Conservation (phyloP, 2,329 filamentous ascomycete genomes). For the Fusarium oligoseptatum region DNA sequence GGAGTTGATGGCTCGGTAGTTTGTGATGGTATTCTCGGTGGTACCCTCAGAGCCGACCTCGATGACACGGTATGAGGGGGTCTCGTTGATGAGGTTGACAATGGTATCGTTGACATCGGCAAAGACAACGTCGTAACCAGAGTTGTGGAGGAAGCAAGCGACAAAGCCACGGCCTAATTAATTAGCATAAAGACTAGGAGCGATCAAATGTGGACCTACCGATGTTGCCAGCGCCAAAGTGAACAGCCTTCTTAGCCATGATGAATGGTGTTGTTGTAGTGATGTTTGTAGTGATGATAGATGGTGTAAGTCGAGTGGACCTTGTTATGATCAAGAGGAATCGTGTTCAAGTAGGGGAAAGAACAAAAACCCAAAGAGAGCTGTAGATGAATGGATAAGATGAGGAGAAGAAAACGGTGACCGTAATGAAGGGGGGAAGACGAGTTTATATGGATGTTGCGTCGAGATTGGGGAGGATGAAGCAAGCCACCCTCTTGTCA, state of each 20-base stretch:
- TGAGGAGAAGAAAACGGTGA: conserved; percentile 34
- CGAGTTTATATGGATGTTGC: conserved; percentile 40
- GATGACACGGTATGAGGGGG: conserved; percentile 87
- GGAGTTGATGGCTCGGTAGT: conserved; percentile 98
- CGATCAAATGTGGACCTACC: conserved; percentile 58
- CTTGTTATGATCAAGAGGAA: not conserved
- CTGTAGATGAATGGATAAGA: conserved; percentile 3
- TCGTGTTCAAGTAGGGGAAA: not conserved
- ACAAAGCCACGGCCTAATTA: conserved; percentile 79
- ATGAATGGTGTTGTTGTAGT: conserved; percentile 39
- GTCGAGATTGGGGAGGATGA: conserved; percentile 9
- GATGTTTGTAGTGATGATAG: conserved; percentile 23
- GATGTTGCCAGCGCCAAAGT: conserved; percentile 90
- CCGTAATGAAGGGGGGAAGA: conserved; percentile 29
- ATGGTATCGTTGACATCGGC: conserved; percentile 90
- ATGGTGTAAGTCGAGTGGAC: conserved; percentile 28
- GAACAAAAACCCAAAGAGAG: not conserved
- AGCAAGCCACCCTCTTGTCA: conserved; percentile 23
- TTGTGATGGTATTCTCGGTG: conserved; percentile 84
- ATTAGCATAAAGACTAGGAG: conserved; percentile 21
- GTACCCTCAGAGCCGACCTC: conserved; percentile 91
- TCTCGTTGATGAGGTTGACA: conserved; percentile 82
- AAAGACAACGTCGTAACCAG: conserved; percentile 95
- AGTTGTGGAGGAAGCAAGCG: conserved; percentile 92
- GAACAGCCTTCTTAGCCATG: conserved; percentile 77